Conservation (phyloP, 805 yeast species). For the Sugiyamaella chiloensis region DNA sequence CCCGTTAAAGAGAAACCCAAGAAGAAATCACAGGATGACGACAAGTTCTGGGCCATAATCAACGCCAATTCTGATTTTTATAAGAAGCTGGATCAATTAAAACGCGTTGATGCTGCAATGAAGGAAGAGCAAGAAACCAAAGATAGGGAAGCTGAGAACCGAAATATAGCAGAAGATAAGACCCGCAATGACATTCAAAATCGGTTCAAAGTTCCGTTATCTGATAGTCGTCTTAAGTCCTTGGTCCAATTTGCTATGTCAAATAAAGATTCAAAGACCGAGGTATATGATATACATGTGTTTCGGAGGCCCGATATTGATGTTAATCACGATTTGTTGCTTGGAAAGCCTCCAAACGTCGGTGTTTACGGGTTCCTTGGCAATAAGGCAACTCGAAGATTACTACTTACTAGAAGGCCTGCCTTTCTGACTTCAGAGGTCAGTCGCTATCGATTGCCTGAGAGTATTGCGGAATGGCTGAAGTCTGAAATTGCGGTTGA, state of each 20-base stretch:
- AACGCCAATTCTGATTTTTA: neutral
- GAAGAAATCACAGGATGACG: neutral
- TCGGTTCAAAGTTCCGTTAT: neutral
- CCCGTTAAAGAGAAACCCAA: too few relatives aligned
- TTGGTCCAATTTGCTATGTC: neutral
- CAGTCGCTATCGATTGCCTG: too few relatives aligned
- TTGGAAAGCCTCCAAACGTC: too few relatives aligned
- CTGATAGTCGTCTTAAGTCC: neutral
- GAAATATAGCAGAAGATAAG: neutral
- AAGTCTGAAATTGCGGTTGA: constrained; percentile 1
- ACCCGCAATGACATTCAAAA: neutral
- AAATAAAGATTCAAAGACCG: neutral
- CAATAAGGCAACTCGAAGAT: neutral
- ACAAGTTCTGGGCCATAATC: neutral
- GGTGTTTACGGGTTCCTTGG: neutral
- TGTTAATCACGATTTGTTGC: too few relatives aligned
- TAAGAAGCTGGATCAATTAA: neutral
- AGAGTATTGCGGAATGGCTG: too few relatives aligned
- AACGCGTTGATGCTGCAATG: neutral
- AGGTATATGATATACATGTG: neutral
- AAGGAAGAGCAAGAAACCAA: neutral
- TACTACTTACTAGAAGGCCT: too few relatives aligned
- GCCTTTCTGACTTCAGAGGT: too few relatives aligned
- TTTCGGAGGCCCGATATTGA: neutral
- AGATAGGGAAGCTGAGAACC: neutral